Evolutionary conservation across 345 rosid species (phyloP).

Genomic region (Eucalyptus victrix): DNA sequence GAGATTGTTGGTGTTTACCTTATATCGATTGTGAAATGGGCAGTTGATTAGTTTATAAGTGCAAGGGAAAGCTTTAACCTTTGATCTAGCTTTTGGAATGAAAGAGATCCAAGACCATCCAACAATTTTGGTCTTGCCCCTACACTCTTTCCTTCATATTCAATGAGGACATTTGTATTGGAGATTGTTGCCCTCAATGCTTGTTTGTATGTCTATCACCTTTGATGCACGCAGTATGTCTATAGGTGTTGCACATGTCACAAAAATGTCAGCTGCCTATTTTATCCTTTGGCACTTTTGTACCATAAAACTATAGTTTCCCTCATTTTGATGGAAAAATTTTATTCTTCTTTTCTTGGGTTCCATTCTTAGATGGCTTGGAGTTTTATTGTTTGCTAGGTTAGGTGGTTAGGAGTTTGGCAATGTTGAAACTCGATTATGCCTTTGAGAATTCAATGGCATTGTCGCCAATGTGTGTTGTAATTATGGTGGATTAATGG

Average conservation of each 20-base stretch:
- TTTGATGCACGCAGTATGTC: not conserved
- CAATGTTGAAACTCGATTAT: not conserved
- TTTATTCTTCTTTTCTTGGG: not conserved
- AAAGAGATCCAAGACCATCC: too few relatives aligned
- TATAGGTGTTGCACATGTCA: not conserved
- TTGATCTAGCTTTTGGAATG: too few relatives aligned
- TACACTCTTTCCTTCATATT: not conserved
- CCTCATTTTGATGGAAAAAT: not conserved
- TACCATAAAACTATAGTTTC: not conserved
- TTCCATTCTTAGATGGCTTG: not conserved
- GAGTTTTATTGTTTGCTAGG: not conserved
- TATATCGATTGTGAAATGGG: too few relatives aligned
- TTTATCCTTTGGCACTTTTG: not conserved
- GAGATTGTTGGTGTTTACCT: too few relatives aligned
- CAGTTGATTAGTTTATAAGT: too few relatives aligned
- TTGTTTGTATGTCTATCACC: not conserved
- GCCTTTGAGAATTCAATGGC: not conserved
- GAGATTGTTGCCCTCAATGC: not conserved
- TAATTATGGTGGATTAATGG: too few relatives aligned
- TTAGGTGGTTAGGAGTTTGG: not conserved
- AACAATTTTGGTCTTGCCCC: not conserved
- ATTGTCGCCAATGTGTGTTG: not conserved
- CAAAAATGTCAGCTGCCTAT: not conserved
- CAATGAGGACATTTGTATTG: not conserved
- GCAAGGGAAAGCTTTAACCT: accelerated